These are phyloP conservation scores for Trametes gibbosa DNA, from an alignment of 768 basidiomycete genomes.

Conservation along the genomic window DNA sequence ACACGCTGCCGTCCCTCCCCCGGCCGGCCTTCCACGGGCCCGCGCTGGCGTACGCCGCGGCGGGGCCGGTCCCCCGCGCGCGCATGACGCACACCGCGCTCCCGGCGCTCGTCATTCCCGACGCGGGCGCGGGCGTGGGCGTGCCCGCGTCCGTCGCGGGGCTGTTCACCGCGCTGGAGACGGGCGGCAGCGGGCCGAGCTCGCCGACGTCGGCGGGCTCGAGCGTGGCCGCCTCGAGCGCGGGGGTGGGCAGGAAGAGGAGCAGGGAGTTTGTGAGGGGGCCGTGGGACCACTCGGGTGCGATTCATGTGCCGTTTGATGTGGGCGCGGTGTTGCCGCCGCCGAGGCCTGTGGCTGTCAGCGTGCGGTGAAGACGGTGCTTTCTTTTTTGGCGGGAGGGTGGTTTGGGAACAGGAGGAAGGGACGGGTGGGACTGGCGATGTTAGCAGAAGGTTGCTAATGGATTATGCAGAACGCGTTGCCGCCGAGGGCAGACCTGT, in stretches of 20 bases:
- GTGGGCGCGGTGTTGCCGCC: conserved; percentile 23
- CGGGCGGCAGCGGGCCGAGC: conserved; percentile 15
- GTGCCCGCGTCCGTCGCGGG: background rate
- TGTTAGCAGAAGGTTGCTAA: no score
- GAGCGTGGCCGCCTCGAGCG: background rate
- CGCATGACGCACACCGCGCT: conserved; percentile 20
- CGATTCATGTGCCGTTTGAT: conserved; percentile 27
- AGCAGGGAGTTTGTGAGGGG: conserved; percentile 20
- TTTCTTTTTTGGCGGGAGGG: no score
- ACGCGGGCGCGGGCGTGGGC: background rate
- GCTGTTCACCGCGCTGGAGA: background rate
- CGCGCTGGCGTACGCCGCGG: background rate
- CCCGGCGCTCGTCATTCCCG: conserved; percentile 13
- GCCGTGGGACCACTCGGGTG: conserved; percentile 28
- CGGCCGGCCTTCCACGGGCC: conserved; percentile 40
- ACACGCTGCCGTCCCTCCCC: conserved; percentile 66
- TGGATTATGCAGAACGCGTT: background rate
- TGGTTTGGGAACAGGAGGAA: background rate
- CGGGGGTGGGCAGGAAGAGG: conserved; percentile 4
- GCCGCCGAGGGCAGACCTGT: conserved; percentile 1
- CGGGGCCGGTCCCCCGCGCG: conserved; percentile 19
- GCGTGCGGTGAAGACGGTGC: conserved; percentile 10
- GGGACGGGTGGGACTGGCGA: no score
- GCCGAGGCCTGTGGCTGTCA: conserved; percentile 23
- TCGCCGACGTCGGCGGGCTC: conserved; percentile 22